Conservation (phyloP, 2,329 filamentous ascomycete species). For the Leptodontidium sp. region DNA sequence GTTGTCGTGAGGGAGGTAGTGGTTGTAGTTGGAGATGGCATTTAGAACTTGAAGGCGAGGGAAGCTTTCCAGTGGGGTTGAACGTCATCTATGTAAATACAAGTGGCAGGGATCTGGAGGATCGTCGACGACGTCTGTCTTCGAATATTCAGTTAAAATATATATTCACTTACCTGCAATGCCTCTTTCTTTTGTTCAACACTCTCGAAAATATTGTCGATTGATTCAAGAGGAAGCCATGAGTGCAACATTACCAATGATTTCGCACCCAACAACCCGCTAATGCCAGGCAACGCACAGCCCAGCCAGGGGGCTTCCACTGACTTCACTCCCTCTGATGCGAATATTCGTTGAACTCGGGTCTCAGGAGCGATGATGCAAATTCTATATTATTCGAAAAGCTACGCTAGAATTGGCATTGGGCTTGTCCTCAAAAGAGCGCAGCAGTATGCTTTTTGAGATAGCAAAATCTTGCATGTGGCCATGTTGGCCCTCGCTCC, state of each 20-base stretch:
- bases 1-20: constrained; percentile 48
- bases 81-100: constrained; percentile 5
- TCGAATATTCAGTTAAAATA: not conserved
- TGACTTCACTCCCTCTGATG: too few species aligned
- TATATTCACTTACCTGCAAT: not conserved
- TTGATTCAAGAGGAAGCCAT: too few species aligned
- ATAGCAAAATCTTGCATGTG: not conserved
- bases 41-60: constrained; percentile 32
- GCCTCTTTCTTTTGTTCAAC: not conserved
- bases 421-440: not conserved
- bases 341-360: too few species aligned
- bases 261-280: too few species aligned
- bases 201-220: too few species aligned
- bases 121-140: not conserved
- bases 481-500: not conserved
- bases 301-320: too few species aligned
- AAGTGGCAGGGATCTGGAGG: not conserved
- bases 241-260: too few species aligned
- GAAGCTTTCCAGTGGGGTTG: constrained; percentile 15
- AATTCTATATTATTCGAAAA: not conserved
- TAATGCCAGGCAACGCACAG: too few species aligned
- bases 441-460: too few species aligned
- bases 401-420: not conserved
- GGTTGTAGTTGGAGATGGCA: constrained; percentile 34
- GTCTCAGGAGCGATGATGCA: not conserved